Conservation (phyloP, 805 yeast genomes). For the Pichia insulana region DNA sequence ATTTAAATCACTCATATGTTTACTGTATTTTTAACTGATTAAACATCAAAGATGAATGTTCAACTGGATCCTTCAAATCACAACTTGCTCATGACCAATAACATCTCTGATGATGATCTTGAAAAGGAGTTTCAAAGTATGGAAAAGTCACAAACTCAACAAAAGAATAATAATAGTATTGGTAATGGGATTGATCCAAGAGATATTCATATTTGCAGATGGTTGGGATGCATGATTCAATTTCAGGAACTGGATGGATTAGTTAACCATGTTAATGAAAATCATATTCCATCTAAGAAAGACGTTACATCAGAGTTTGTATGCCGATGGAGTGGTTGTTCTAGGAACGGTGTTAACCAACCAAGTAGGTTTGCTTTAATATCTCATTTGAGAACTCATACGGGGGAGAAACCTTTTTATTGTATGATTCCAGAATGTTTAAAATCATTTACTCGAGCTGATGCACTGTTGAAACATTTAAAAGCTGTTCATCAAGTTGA, state of each 20-base stretch:
- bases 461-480: constrained; percentile 57
- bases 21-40: too few relatives aligned
- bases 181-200: constrained; percentile 4
- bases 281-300: constrained; percentile 26
- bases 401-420: constrained; percentile 56
- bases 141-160: constrained; percentile 12
- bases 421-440: constrained; percentile 64
- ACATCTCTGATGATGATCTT: constrained; percentile 14
- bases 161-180: constrained; percentile 14
- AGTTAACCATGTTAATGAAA: constrained; percentile 32
- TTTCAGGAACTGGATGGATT: constrained; percentile 30
- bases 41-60: constrained; percentile 7
- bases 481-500: constrained; percentile 50
- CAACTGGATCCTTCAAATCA: constrained; percentile 3
- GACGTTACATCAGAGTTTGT: constrained; percentile 28
- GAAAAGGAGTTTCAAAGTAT: constrained; percentile 19
- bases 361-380: constrained; percentile 50
- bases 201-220: constrained; percentile 24
- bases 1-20: too few relatives aligned
- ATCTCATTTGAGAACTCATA: constrained; percentile 57
- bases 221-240: constrained; percentile 29
- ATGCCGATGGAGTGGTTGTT: constrained; percentile 59
- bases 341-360: constrained; percentile 40
- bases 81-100: constrained; percentile 2
- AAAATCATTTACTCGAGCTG: constrained; percentile 48